phyloP scores from a whole-genome alignment of 2,329 filamentous ascomycete genomes.

The Diaporthe australafricana region DNA sequence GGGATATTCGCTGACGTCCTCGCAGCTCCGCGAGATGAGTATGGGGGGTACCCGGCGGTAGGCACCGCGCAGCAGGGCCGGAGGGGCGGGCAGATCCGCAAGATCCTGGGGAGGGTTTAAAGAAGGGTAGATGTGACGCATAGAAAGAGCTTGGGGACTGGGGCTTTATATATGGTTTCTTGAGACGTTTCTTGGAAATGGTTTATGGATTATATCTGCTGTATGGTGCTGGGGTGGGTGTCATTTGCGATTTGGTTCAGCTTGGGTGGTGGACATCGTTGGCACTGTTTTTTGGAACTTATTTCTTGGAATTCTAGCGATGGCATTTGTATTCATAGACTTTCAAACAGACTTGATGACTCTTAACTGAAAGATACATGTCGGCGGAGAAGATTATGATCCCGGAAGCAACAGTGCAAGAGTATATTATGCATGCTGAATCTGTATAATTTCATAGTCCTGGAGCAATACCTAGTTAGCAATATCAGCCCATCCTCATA shows the following conservation, averaged over 20 bases:
- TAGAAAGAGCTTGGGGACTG: not conserved
- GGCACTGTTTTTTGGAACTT: too few species aligned
- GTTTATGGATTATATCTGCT: not conserved
- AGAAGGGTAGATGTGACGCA: not conserved
- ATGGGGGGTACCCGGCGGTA: slow-evolving; percentile 19
- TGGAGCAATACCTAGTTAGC: too few species aligned
- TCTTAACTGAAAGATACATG: not conserved
- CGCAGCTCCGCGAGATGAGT: slow-evolving; percentile 32
- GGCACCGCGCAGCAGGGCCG: slow-evolving; percentile 13
- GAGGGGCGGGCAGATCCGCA: slow-evolving; percentile 36
- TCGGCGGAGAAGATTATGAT: not conserved
- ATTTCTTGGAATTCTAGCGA: not conserved
- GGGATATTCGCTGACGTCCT: slow-evolving; percentile 27
- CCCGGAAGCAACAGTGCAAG: too few species aligned
- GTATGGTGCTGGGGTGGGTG: slow-evolving; percentile 4
- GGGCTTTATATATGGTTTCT: too few species aligned
- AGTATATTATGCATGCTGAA: not conserved
- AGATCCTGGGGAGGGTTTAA: slow-evolving; percentile 36
- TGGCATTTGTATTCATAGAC: slow-evolving; percentile 10
- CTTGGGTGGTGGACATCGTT: too few species aligned
- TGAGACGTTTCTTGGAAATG: not conserved
- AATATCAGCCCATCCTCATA: too few species aligned
- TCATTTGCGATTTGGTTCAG: not conserved
- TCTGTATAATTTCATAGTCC: not conserved
- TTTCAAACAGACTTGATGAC: not conserved